Conservation (phyloP, 768 basidiomycete genomes). For the Termitomyces sp. region DNA sequence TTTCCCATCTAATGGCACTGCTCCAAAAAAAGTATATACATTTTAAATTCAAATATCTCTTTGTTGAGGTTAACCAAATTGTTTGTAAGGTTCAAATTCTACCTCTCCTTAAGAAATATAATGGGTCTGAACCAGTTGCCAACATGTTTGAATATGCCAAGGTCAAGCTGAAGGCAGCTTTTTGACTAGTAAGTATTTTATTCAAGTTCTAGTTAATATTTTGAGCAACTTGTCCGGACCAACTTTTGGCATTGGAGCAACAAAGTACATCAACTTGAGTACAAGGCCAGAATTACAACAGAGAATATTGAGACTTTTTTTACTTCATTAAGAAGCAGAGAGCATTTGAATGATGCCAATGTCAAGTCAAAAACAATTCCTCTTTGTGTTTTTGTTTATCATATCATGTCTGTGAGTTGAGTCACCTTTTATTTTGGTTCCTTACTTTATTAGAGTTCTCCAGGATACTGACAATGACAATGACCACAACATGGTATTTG, state of each 20-base stretch:
- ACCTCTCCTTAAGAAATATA: background rate
- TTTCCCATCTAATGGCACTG: background rate
- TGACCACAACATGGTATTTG: background rate
- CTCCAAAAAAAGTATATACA: background rate
- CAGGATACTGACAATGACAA: background rate
- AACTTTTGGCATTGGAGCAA: constrained; percentile 2
- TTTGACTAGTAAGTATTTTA: no score
- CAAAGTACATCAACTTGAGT: constrained; percentile 5
- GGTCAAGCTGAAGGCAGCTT: background rate
- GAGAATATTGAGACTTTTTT: background rate
- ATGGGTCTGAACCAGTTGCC: background rate
- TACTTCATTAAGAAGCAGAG: background rate
- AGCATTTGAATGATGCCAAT: background rate
- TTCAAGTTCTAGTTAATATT: background rate
- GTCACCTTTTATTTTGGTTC: background rate
- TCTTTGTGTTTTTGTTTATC: background rate
- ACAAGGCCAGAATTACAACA: background rate
- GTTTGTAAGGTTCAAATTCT: constrained; percentile 7
- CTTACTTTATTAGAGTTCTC: background rate
- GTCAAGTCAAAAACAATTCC: background rate
- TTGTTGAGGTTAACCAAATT: no score
- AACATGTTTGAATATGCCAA: constrained; percentile 6
- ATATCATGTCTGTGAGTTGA: background rate
- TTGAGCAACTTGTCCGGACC: background rate
- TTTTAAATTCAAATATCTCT: no score